Evolutionary conservation across 176 grass and related monocot genomes (phyloP).

Genomic region (Bothriochloa decipiens): DNA sequence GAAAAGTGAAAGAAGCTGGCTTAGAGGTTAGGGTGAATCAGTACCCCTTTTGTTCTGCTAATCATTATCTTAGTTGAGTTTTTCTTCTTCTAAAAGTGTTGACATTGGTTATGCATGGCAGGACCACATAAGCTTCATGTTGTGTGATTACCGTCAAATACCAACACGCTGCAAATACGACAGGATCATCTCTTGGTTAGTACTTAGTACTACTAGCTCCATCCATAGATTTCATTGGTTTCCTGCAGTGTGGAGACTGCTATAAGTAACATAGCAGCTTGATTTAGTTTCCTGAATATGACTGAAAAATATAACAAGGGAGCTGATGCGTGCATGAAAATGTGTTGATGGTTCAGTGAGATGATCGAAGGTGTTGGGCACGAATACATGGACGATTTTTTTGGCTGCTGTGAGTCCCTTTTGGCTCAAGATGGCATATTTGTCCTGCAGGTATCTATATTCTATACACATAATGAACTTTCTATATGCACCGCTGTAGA

Average conservation of each 20-base stretch:
- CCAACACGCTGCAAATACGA: slow-evolving; percentile 58
- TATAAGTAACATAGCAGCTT: background rate
- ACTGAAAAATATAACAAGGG: slow-evolving; percentile 4
- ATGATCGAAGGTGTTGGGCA: slow-evolving; percentile 94
- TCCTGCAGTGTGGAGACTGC: background rate
- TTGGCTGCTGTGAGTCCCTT: slow-evolving; percentile 74
- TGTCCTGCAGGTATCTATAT: slow-evolving; percentile 61
- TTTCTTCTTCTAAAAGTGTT: background rate
- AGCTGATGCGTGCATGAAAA: background rate
- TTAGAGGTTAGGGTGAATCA: slow-evolving; percentile 59
- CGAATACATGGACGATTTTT: slow-evolving; percentile 84
- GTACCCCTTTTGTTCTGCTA: background rate
- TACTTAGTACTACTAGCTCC: slow-evolving; percentile 12
- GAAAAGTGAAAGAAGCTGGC: slow-evolving; percentile 74
- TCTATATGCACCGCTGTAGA: background rate
- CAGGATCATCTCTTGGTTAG: slow-evolving; percentile 88
- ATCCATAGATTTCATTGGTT: background rate
- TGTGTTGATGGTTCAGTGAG: slow-evolving; percentile 49
- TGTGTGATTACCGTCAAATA: slow-evolving; percentile 86
- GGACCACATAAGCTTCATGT: slow-evolving; percentile 70
- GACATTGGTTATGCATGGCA: slow-evolving; percentile 28
- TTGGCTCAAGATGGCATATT: slow-evolving; percentile 73
- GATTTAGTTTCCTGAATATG: background rate
- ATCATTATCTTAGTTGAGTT: background rate
- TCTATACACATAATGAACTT: background rate